Conservation (phyloP, 768 basidiomycete species). For the Kwoniella dejecticola region DNA sequence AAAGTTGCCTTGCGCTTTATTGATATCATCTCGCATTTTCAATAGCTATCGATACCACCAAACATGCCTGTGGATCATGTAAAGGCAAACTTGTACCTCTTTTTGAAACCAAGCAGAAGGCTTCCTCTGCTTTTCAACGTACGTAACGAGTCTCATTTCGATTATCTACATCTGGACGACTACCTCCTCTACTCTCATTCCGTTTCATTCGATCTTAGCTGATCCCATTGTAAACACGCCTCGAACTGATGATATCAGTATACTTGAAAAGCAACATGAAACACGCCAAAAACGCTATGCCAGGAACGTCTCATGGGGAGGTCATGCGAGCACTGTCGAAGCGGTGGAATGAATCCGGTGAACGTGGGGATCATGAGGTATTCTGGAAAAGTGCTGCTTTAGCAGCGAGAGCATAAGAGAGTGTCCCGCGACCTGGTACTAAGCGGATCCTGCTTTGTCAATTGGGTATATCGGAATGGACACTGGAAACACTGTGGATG, state of each 20-base stretch:
- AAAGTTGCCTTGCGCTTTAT: not conserved
- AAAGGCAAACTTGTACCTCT: constrained; percentile 44
- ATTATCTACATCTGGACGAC: too few species aligned
- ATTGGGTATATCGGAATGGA: too few species aligned
- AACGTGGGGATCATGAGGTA: constrained; percentile 9
- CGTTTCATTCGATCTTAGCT: too few species aligned
- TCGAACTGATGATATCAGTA: constrained; percentile 10
- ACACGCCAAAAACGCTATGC: constrained; percentile 42
- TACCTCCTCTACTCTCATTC: too few species aligned
- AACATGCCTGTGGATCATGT: constrained; percentile 55
- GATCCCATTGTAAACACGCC: too few species aligned
- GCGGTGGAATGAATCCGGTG: constrained; percentile 35
- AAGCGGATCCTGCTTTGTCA: too few species aligned
- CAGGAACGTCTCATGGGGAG: constrained; percentile 45
- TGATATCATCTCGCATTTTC: not conserved
- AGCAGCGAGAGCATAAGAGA: not conserved
- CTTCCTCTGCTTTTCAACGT: constrained; percentile 52
- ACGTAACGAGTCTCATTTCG: constrained; percentile 4
- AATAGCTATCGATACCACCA: constrained; percentile 52
- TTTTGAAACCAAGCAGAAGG: constrained; percentile 42
- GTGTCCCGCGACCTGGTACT: not conserved
- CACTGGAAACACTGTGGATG: too few species aligned
- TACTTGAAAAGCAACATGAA: constrained; percentile 49
- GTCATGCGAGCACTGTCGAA: constrained; percentile 49
- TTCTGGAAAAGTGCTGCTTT: constrained; percentile 10